Base-by-base conservation (phyloP, 331 rosid species). In the Malus hybrid region DNA sequence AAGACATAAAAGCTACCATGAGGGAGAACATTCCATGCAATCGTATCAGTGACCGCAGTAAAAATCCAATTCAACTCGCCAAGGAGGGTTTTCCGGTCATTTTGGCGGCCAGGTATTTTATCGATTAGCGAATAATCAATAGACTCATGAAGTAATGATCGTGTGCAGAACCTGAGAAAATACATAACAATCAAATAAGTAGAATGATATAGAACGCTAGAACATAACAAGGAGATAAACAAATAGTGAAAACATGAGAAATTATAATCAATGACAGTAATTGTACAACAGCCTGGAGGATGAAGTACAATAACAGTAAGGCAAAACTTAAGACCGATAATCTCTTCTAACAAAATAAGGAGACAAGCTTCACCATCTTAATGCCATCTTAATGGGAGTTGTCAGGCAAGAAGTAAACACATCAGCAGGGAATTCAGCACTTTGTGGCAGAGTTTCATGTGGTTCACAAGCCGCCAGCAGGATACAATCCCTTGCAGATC, bases 11-110 rank as follows among this genome's bases (percentile, higher is more conserved):
- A 79, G 73, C 55, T 84, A 95, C 99, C 99, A 77, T 88, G 97
- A 55, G 99, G 97, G 72, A 95, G 97, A 83, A 92, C 98, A 73
- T 95, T 95, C 99, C 99, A 95, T 14, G 99, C 99, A 84, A 95
- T 92, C 6, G 99, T 95, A 81, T 95, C 97, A 52, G 99, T 95
- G 77, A 95, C 97, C 20, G 99, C 99, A 15, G 99, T 95, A 79
- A 95, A 95, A 70, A 95, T 95, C 99, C 99, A 92, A 84, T 92
- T 92, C 90, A 95, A 85, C 87, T 95, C 98, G 65, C 99, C 99
- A 77, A 92, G 77, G 78, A 92, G 97, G 55, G 99, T 95, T 88
- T 84, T 95, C 65, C 98, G 91, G 74, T 95, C 99, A 84, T 85
- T 95, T 79, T 90, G 97, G 48, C 98, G 98, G 77, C 98, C 98